Evolutionary conservation across 164 flowering plant genomes (phyloP), one percentile per base, ranked within the genome.

Genomic region (Macadamia integrifolia): DNA sequence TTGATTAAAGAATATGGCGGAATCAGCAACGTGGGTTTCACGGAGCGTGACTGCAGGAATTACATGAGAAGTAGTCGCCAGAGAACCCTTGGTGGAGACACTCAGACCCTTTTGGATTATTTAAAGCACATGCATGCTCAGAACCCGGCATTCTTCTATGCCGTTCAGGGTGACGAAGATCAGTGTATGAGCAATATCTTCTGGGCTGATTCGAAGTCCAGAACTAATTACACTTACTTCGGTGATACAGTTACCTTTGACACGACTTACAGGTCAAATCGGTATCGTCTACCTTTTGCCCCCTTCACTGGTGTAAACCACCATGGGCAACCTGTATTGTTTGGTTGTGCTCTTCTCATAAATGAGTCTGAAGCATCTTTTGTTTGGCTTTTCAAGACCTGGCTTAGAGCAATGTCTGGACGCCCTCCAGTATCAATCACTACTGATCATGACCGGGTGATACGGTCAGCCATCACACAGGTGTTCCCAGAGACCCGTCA

Each of bases 161-260:
- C 90, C 14, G 85, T 86, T 43, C 93, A 88, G 68, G 83, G 88
- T 17, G 89, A 83, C 56, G 94, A 87, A 28, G 89, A 84, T 61
- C 82, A 84, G 74, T 73, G 58, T 44, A 65, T 74, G 57, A 79
- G 86, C 58, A 92, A 87, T 75, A 85, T 90, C 29, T 83, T 90
- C 69, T 92, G 97, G 98, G 97, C 86, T 57, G 93, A 92, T 72
- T 77, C 81, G 6, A 85, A 80, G 76, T 81, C 93, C 5, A 82
- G 87, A 75, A 61, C 43, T 50, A 85, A 89, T 62, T 93, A 87
- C 66, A 69, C 76, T 65, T 81, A 81, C 69, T 93, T 93, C 75
- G 92, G 97, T 42, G 98, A 93, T 70, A 90, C 94, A 42, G 87
- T 93, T 53, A 84, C 87, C 15, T 87, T 93, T 69, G 97, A 93